Conservation (phyloP, 768 basidiomycete species). For the Mycena alexandri region DNA sequence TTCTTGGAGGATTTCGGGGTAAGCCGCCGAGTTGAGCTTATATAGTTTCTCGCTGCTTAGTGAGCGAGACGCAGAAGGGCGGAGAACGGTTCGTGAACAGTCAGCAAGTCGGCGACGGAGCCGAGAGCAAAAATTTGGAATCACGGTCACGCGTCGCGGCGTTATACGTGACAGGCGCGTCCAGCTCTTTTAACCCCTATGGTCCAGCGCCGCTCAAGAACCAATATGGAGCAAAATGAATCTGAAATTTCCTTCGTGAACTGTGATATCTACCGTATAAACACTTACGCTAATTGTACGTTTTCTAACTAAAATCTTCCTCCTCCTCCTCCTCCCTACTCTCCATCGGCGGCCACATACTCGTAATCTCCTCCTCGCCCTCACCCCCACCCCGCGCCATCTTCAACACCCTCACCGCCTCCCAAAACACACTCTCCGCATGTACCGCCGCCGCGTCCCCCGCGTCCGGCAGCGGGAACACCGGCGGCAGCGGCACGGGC, state of each 20-base stretch:
- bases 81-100: not conserved
- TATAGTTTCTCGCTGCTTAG: conserved; percentile 10
- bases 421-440: conserved; percentile 73
- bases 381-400: not conserved
- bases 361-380: conserved; percentile 40
- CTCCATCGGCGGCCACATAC: conserved; percentile 57
- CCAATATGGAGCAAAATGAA: too few species aligned
- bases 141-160: not conserved
- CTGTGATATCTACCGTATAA: too few species aligned
- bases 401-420: conserved; percentile 48
- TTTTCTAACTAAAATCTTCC: conserved; percentile 8
- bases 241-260: too few species aligned
- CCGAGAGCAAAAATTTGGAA: conserved; percentile 21
- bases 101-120: conserved; percentile 14
- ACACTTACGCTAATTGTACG: too few species aligned
- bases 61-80: conserved; percentile 14
- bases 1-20: conserved; percentile 9
- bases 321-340: conserved; percentile 48
- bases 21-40: not conserved
- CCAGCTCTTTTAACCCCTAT: too few species aligned
- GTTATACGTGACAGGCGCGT: too few species aligned
- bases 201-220: too few species aligned
- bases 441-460: conserved; percentile 68
- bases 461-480: conserved; percentile 58
- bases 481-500: conserved; percentile 47